These are phyloP conservation scores for Penicillium rolfsii DNA, from an alignment of 2,329 filamentous ascomycete species.

Conservation along the genomic window DNA sequence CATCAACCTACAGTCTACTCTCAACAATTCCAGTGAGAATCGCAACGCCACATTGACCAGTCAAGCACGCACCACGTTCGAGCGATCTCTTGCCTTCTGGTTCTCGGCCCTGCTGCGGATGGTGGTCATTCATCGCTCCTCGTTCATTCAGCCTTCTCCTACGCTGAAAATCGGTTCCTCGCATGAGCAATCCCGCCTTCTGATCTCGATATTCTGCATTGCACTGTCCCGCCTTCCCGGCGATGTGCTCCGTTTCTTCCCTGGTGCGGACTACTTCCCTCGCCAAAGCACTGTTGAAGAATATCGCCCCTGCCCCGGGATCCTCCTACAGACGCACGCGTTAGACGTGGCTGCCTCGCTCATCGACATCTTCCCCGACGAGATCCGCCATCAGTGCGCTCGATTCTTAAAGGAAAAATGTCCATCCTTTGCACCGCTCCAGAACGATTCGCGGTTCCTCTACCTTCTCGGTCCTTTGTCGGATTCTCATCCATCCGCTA, in stretches of 20 bases:
- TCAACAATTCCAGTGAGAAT: constrained; percentile 25
- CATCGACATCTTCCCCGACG: constrained; percentile 50
- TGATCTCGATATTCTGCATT: constrained; percentile 46
- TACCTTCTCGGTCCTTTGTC: constrained; percentile 48
- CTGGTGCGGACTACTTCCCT: constrained; percentile 36
- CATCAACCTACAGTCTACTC: constrained; percentile 34
- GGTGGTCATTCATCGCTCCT: constrained; percentile 45
- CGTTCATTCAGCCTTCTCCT: constrained; percentile 35
- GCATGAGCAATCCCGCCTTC: constrained; percentile 42
- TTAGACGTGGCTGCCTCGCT: constrained; percentile 51
- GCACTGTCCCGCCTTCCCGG: constrained; percentile 44
- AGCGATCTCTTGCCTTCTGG: constrained; percentile 44
- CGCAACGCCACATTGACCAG: constrained; percentile 16
- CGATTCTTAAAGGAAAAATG: constrained; percentile 49
- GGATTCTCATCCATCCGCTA: constrained; percentile 27
- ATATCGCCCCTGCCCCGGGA: constrained; percentile 36
- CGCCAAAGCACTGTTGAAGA: constrained; percentile 28
- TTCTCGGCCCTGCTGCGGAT: constrained; percentile 47
- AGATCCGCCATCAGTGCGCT: constrained; percentile 47
- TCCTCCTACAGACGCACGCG: constrained; percentile 45
- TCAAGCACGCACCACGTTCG: constrained; percentile 30
- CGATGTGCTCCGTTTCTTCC: constrained; percentile 36
- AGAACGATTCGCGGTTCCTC: constrained; percentile 45
- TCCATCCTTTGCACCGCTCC: constrained; percentile 41
- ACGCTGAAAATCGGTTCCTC: constrained; percentile 31